Evolutionary conservation across 352 stramenopile species (phyloP), one percentile per base, ranked within the genome.

Genomic region (Phytophthora hybrid): DNA sequence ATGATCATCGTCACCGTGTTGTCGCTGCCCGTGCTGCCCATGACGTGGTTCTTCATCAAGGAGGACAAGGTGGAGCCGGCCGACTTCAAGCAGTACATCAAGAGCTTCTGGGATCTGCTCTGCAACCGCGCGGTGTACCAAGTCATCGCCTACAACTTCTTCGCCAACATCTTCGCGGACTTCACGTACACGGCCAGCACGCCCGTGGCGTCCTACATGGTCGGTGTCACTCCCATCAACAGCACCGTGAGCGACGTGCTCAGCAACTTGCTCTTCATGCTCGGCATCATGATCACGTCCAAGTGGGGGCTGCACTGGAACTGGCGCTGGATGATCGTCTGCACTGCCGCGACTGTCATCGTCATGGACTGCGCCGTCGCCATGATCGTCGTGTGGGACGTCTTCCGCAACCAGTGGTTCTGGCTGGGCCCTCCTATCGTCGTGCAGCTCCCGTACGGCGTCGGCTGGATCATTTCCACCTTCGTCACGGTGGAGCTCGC

Each of bases 401-500:
- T 82, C 0, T 64, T 81, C 49, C 78, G 78, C 41, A 73, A 61
- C 41, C 68, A 78, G 61, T 85, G 78, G 78, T 80, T 83, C 62
- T 81, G 61, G 63, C 61, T 82, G 0, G 77, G 70, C 19, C 23
- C 65, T 3, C 61, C 74, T 0, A 55, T 85, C 9, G 60, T 76
- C 0, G 76, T 81, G 55, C 54, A 81, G 21, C 26, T 85, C 7
- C 76, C 78, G 9, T 41, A 56, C 14, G 78, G 74, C 2, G 60
- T 87, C 14, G 53, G 72, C 41, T 85, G 66, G 19, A 73, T 88
- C 37, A 76, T 85, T 21, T 52, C 58, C 0, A 72, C 59, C 0
- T 85, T 72, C 32, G 76, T 85, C 9, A 73, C 73, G 0, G 79
- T 86, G 4, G 81, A 89, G 59, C 54, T 89, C 7, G 66, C 75